Conservation (phyloP, 768 basidiomycete species). For the Rhizopogon salebrosus region DNA sequence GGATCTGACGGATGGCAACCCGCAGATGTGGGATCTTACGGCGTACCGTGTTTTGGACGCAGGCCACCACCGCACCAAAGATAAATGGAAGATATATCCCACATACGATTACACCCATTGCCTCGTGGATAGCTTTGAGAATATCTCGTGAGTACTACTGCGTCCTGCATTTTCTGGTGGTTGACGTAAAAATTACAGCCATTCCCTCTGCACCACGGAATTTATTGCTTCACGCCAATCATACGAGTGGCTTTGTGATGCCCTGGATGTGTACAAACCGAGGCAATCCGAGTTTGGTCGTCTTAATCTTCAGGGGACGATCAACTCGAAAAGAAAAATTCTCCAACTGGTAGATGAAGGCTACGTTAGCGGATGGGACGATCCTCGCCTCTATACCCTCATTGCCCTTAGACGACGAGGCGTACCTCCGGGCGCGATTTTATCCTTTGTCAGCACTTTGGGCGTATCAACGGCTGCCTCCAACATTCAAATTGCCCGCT, state of each 20-base stretch:
- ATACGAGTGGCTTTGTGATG: conserved; percentile 99
- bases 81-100: conserved; percentile 96
- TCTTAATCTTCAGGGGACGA: conserved; percentile 86
- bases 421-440: conserved; percentile 93
- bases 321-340: conserved; percentile 97
- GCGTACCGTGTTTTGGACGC: conserved; percentile 91
- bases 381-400: conserved; percentile 94
- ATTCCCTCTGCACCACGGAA: conserved; percentile 94
- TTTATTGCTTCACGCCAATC: conserved; percentile 95
- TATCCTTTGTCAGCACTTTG: conserved; percentile 88
- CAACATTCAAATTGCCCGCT: conserved; percentile 82
- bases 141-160: conserved; percentile 78
- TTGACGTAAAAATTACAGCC: conserved; percentile 41
- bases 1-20: conserved; percentile 87
- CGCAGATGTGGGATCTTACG: conserved; percentile 99
- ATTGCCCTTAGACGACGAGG: conserved; percentile 94
- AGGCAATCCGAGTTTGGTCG: conserved; percentile 96
- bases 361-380: conserved; percentile 92
- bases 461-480: conserved; percentile 85
- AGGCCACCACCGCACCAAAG: conserved; percentile 88
- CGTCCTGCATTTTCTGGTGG: not conserved
- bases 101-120: conserved; percentile 99
- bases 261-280: conserved; percentile 95
- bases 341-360: conserved; percentile 78
- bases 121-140: conserved; percentile 96